Evolutionary conservation across 768 basidiomycete species (phyloP).

Genomic region (Podaxis sp.): DNA sequence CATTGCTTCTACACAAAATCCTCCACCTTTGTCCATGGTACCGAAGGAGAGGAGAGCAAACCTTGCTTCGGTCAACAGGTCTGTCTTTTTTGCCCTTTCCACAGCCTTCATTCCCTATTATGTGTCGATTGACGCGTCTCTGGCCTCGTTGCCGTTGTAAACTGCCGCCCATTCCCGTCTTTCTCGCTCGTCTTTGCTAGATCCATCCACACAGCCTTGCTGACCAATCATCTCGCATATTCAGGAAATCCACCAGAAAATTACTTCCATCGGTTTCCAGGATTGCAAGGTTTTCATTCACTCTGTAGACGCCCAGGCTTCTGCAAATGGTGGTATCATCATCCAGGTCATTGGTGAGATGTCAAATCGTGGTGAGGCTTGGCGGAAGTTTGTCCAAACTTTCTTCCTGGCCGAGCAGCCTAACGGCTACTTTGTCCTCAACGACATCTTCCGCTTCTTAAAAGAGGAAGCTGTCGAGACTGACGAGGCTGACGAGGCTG

Average conservation of each 20-base stretch:
- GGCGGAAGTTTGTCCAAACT: constrained; percentile 99
- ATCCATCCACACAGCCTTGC: constrained; percentile 4
- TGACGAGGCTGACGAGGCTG: constrained; percentile 61
- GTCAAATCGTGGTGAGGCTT: constrained; percentile 87
- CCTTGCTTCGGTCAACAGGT: constrained; percentile 94
- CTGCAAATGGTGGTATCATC: constrained; percentile 93
- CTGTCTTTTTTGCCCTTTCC: constrained; percentile 24
- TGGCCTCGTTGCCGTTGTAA: background rate
- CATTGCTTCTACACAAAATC: constrained; percentile 99
- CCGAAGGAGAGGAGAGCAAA: constrained; percentile 92
- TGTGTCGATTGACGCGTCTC: constrained; percentile 7
- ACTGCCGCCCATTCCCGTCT: background rate
- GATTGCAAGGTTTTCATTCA: constrained; percentile 99
- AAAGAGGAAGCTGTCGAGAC: constrained; percentile 90
- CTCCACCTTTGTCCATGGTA: constrained; percentile 96
- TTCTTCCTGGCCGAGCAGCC: constrained; percentile 99
- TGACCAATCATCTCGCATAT: constrained; percentile 15
- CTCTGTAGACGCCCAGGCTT: constrained; percentile 96
- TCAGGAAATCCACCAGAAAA: constrained; percentile 97
- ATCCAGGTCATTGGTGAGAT: constrained; percentile 99
- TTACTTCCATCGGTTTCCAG: constrained; percentile 89
- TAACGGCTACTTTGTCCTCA: constrained; percentile 98
- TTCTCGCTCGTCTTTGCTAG: background rate
- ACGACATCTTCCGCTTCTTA: constrained; percentile 99
- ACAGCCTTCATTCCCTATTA: constrained; percentile 2